Evolutionary conservation across 805 yeast genomes (phyloP).

Genomic region (Sugiyamaella smithiae): DNA sequence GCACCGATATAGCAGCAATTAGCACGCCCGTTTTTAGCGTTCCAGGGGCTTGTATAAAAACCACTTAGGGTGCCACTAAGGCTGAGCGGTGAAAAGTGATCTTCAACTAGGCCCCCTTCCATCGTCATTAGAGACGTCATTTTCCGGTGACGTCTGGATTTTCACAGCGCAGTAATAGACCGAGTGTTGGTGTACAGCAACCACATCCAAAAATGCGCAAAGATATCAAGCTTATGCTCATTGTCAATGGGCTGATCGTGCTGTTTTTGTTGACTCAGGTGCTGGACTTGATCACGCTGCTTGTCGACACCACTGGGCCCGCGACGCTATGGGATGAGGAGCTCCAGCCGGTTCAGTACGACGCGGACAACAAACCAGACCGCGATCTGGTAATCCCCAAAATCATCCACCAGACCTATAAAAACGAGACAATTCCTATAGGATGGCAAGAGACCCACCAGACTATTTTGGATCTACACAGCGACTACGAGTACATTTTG

Average conservation of each 20-base stretch:
- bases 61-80: too few relatives aligned
- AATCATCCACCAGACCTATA: conserved; percentile 92
- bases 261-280: conserved; percentile 54
- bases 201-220: conserved; percentile 12
- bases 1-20: too few relatives aligned
- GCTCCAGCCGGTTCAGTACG: conserved; percentile 50
- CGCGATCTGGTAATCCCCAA: conserved; percentile 62
- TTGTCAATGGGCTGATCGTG: conserved; percentile 19
- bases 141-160: too few relatives aligned
- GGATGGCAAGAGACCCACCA: conserved; percentile 76
- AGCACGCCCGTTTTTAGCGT: too few relatives aligned
- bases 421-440: conserved; percentile 71
- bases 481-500: conserved; percentile 73
- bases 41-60: too few relatives aligned
- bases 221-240: conserved; percentile 14
- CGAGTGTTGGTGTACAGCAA: too few relatives aligned
- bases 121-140: too few relatives aligned
- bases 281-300: conserved; percentile 66
- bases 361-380: conserved; percentile 25
- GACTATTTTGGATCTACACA: conserved; percentile 71
- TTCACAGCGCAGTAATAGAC: too few relatives aligned
- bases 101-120: too few relatives aligned
- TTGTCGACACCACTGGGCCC: conserved; percentile 62
- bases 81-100: too few relatives aligned
- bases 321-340: conserved; percentile 66